These are phyloP conservation scores for Steccherinum ochraceum DNA, from an alignment of 768 basidiomycete species.

Conservation along the genomic window DNA sequence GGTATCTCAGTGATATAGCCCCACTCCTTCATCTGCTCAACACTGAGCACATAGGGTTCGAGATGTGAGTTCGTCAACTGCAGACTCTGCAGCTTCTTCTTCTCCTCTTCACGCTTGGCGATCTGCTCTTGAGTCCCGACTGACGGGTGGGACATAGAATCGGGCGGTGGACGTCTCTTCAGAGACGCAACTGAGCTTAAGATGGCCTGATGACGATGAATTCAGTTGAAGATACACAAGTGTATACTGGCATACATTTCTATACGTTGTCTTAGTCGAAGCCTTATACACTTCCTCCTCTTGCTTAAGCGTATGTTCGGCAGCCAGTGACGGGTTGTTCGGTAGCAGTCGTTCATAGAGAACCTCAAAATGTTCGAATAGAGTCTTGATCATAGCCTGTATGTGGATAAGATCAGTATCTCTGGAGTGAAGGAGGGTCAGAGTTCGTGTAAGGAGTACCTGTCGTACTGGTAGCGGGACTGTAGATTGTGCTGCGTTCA, in stretches of 20 bases:
- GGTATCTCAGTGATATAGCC: constrained; percentile 72
- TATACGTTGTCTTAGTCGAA: constrained; percentile 74
- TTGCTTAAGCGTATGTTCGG: constrained; percentile 75
- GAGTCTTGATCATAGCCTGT: constrained; percentile 66
- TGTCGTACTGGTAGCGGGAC: constrained; percentile 73
- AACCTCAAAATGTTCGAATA: constrained; percentile 67
- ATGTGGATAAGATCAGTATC: neutral
- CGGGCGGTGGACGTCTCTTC: constrained; percentile 50
- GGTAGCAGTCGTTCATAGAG: constrained; percentile 57
- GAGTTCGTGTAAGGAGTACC: constrained; percentile 31
- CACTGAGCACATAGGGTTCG: constrained; percentile 51
- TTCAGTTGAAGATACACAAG: constrained; percentile 2
- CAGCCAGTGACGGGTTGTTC: constrained; percentile 52
- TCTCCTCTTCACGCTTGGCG: constrained; percentile 45
- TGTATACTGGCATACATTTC: constrained; percentile 48
- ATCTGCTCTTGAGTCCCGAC: constrained; percentile 73
- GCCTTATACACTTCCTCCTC: constrained; percentile 75
- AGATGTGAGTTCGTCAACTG: constrained; percentile 48
- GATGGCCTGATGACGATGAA: constrained; percentile 33
- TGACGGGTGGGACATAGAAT: constrained; percentile 54
- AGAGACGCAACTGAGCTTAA: constrained; percentile 46
- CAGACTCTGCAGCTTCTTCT: constrained; percentile 46
- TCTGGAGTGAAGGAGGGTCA: neutral
- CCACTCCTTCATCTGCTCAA: constrained; percentile 54
- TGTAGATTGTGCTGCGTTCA: constrained; percentile 62